A percentile compares a stretch with the other conserved stretches of the same genome.
Conservation (phyloP, 768 basidiomycete genomes). For the Pisolithus sp. region DNA sequence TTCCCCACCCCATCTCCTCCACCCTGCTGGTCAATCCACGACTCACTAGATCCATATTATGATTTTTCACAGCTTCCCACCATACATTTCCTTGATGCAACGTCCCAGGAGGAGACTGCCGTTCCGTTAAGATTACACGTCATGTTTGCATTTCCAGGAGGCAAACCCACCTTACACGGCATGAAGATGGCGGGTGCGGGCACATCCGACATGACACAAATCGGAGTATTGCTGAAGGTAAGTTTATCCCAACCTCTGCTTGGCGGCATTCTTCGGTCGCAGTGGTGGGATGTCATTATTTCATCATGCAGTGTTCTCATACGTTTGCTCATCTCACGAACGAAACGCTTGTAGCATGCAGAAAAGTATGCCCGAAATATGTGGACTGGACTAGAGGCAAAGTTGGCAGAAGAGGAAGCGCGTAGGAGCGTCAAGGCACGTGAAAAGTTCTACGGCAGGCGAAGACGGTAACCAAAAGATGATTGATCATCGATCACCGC, state of each 20-base stretch:
- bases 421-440: constrained; percentile 55
- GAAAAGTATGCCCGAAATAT: constrained; percentile 58
- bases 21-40: too few species aligned
- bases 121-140: constrained; percentile 54
- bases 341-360: constrained; percentile 42
- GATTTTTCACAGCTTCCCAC: constrained; percentile 42
- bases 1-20: too few species aligned
- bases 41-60: neutral
- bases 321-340: constrained; percentile 30
- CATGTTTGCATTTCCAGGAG: constrained; percentile 52
- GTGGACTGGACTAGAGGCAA: constrained; percentile 50
- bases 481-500: too few species aligned
- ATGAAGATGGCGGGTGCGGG: constrained; percentile 61
- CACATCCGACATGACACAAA: constrained; percentile 42
- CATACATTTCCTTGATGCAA: constrained; percentile 70
- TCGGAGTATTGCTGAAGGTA: constrained; percentile 55
- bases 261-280: too few species aligned
- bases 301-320: too few species aligned
- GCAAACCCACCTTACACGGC: constrained; percentile 45
- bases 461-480: constrained; percentile 8
- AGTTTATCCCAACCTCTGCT: constrained; percentile 3
- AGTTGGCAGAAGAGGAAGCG: constrained; percentile 59
- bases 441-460: constrained; percentile 38
- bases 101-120: constrained; percentile 62
- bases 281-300: too few species aligned